phyloP scores from a whole-genome alignment of 106 monocot species.

The Dioscorea zingiberensis region DNA sequence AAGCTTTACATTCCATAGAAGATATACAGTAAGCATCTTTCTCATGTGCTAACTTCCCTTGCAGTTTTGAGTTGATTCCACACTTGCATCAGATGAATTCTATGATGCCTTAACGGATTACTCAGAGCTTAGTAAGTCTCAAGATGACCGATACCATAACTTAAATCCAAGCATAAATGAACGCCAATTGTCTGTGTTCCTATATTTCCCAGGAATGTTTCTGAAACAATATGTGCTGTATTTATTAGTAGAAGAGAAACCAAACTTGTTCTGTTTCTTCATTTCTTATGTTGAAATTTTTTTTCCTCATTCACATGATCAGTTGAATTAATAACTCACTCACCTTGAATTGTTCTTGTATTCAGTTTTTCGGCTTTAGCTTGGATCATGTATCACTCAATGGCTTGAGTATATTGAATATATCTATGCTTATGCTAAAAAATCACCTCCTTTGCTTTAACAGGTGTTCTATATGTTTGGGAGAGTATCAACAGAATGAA shows the following conservation, averaged over 20 bases:
- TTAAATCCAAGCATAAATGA: no score
- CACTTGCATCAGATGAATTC: neutral
- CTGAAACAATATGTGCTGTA: no score
- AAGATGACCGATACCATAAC: neutral
- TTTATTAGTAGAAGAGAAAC: no score
- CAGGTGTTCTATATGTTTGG: constrained; percentile 71
- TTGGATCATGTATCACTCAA: neutral
- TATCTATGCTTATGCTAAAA: no score
- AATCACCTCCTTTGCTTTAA: neutral
- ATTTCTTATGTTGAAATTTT: no score
- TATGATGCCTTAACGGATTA: no score
- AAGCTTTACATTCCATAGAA: neutral
- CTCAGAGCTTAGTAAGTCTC: neutral
- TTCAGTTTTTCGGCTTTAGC: neutral
- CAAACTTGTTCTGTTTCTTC: no score
- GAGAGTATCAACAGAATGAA: constrained; percentile 66
- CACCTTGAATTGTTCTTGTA: neutral
- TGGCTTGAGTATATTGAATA: no score
- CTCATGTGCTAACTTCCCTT: neutral
- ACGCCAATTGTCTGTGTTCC: no score
- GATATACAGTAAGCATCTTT: neutral
- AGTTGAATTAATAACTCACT: neutral
- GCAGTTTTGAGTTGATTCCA: neutral
- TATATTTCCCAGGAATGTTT: no score
- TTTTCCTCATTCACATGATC: neutral